phyloP scores from a whole-genome alignment of 176 grass and related monocot species.

The Stipa capillata region DNA sequence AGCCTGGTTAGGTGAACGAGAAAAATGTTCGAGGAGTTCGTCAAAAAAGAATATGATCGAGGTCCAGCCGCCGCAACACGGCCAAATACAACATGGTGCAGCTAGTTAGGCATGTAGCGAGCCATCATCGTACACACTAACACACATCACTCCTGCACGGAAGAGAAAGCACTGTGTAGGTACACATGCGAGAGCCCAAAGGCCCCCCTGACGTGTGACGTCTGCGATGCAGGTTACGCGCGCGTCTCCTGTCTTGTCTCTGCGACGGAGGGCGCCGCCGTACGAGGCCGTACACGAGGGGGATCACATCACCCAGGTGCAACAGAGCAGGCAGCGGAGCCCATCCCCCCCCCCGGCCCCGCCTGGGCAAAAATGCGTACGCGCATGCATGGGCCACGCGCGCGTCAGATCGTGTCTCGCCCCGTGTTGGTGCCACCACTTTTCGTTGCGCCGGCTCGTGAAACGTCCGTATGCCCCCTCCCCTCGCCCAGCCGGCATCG shows the following conservation, averaged over 20 bases:
- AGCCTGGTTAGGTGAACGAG: too few relatives aligned
- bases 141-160: too few relatives aligned
- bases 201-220: neutral
- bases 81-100: too few relatives aligned
- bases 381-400: neutral
- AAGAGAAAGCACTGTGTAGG: neutral
- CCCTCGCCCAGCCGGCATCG: too few relatives aligned
- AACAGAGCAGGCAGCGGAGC: neutral
- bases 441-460: neutral
- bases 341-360: too few relatives aligned
- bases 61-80: too few relatives aligned
- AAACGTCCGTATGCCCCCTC: too few relatives aligned
- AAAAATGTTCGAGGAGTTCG: too few relatives aligned
- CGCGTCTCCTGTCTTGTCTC: neutral
- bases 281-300: neutral
- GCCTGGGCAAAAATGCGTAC: neutral
- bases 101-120: too few relatives aligned
- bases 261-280: neutral
- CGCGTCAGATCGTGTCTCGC: neutral
- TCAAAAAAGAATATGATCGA: too few relatives aligned
- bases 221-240: neutral
- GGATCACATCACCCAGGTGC: neutral
- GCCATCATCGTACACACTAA: too few relatives aligned
- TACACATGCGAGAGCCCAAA: neutral
- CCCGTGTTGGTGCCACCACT: neutral